A percentile compares a stretch with the other conserved stretches of the same genome.
phyloP scores from a whole-genome alignment of 371 early-diverging fungal species.

The Lichtheimia ornata region DNA sequence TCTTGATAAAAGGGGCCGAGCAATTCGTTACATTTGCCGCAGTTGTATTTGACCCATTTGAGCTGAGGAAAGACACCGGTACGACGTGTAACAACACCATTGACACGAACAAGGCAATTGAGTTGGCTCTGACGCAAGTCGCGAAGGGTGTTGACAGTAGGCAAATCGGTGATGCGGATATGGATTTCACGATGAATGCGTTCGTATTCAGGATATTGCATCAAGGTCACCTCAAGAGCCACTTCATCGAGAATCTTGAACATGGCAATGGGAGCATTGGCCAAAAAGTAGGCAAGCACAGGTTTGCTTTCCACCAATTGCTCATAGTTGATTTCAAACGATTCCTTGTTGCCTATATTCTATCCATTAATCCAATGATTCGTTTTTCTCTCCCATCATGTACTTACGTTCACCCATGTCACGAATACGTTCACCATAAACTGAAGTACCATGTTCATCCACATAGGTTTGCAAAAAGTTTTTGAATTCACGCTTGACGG shows the following conservation, averaged over 20 bases:
- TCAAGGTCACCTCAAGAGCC: slow-evolving; percentile 86
- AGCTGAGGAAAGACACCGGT: slow-evolving; percentile 97
- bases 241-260: slow-evolving; percentile 93
- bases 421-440: slow-evolving; percentile 91
- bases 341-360: slow-evolving; percentile 75
- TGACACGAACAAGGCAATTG: slow-evolving; percentile 92
- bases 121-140: slow-evolving; percentile 93
- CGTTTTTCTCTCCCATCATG: background rate
- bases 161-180: slow-evolving; percentile 93
- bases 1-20: slow-evolving; percentile 98
- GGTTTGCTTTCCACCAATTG: slow-evolving; percentile 79
- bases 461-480: slow-evolving; percentile 86
- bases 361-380: background rate
- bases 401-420: slow-evolving; percentile 82
- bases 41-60: slow-evolving; percentile 97
- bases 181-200: slow-evolving; percentile 93
- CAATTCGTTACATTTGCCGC: slow-evolving; percentile 92
- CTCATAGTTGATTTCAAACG: slow-evolving; percentile 86
- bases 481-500: slow-evolving; percentile 85
- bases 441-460: slow-evolving; percentile 83
- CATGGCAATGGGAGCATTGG: slow-evolving; percentile 86
- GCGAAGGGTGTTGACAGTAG: slow-evolving; percentile 84
- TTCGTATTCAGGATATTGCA: slow-evolving; percentile 93
- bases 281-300: slow-evolving; percentile 84
- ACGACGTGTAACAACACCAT: slow-evolving; percentile 96